Evolutionary conservation across 306 rosid species (phyloP).

Genomic region (Citrullus amarus): DNA sequence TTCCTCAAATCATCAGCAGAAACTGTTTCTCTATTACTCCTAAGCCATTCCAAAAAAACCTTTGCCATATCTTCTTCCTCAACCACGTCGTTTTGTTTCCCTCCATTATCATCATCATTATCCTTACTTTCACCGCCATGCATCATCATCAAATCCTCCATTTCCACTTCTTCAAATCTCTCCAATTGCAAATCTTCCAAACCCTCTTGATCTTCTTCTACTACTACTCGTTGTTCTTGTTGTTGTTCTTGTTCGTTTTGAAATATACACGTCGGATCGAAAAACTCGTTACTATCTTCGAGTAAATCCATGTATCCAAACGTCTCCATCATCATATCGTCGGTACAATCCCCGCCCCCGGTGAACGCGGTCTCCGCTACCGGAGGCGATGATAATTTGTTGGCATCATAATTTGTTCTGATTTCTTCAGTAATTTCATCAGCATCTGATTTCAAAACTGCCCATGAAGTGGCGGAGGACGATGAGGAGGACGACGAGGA

Average conservation of each 20-base stretch:
- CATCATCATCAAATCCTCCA: slow-evolving; percentile 12
- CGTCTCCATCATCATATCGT: slow-evolving; percentile 37
- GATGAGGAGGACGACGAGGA: slow-evolving; percentile 41
- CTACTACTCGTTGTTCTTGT: background rate
- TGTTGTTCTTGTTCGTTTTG: slow-evolving; percentile 17
- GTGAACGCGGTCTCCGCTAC: background rate
- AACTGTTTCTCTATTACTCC: slow-evolving; percentile 58
- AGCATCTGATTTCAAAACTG: slow-evolving; percentile 37
- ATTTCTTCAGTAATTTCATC: slow-evolving; percentile 28
- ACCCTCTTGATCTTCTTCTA: slow-evolving; percentile 2
- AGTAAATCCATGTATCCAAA: slow-evolving; percentile 78
- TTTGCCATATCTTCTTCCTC: slow-evolving; percentile 51
- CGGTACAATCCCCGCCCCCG: slow-evolving; percentile 33
- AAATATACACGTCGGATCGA: slow-evolving; percentile 48
- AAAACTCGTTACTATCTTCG: slow-evolving; percentile 47
- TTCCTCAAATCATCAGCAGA: slow-evolving; percentile 81
- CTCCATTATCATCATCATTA: background rate
- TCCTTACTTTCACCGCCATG: background rate
- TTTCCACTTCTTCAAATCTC: slow-evolving; percentile 19
- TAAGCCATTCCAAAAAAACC: slow-evolving; percentile 88
- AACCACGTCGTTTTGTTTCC: background rate
- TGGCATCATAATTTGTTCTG: background rate
- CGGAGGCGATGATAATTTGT: slow-evolving; percentile 34
- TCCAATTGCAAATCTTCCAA: slow-evolving; percentile 18
- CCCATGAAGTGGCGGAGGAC: slow-evolving; percentile 69